Percentiles rank a stretch among this genome's conserved stretches.
Conservation (phyloP, 768 basidiomycete genomes). For the Cubamyces sp. region DNA sequence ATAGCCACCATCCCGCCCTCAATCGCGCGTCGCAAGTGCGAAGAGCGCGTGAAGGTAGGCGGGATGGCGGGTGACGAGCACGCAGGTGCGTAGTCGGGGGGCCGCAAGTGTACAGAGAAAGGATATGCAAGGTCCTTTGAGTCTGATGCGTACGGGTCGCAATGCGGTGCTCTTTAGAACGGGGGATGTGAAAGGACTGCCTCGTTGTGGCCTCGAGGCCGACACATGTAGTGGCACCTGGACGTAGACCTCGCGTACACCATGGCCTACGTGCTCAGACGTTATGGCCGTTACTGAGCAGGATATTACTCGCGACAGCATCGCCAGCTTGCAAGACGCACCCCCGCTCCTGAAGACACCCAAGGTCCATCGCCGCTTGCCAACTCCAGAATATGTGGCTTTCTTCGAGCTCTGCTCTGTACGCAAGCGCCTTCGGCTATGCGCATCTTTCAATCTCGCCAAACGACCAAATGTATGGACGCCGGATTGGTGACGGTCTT, state of each 20-base stretch:
- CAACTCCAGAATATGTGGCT: not conserved
- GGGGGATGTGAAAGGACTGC: conserved; percentile 17
- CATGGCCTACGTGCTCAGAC: not conserved
- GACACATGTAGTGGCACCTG: conserved; percentile 23
- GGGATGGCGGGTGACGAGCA: conserved; percentile 20
- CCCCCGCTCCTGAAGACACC: not conserved
- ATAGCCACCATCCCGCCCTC: not conserved
- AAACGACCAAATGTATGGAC: not conserved
- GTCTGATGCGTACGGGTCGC: not conserved
- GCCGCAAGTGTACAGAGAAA: not conserved
- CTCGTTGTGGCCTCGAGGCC: conserved; percentile 27
- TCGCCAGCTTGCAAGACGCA: not conserved
- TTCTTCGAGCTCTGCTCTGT: not conserved
- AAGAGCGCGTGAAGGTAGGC: conserved; percentile 15
- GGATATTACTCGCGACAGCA: not conserved
- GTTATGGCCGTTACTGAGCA: not conserved
- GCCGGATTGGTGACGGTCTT: not conserved
- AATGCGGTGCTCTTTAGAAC: conserved; percentile 4
- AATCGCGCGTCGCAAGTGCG: not conserved
- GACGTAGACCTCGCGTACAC: not conserved
- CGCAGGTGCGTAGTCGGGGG: not conserved
- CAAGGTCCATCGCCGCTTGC: not conserved
- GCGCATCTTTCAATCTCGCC: not conserved
- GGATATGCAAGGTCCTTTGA: conserved; percentile 8
- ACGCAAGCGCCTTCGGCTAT: not conserved